phyloP scores from a whole-genome alignment of 345 rosid species.

The Melaleuca alternifolia region DNA sequence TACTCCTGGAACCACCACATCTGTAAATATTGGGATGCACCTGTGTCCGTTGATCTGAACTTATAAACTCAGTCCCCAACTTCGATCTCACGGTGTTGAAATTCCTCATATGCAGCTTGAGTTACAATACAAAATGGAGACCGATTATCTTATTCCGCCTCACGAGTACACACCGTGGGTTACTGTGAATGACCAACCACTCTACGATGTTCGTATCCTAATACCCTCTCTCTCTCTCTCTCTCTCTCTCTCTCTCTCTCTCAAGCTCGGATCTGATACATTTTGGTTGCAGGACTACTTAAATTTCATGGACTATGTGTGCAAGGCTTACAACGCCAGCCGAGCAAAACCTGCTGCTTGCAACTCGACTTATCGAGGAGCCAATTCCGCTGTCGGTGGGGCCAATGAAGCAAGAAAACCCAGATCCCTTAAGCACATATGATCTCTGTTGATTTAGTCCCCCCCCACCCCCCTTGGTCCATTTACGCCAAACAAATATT shows the following conservation, averaged over 20 bases:
- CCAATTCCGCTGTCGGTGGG: not conserved
- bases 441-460: not conserved
- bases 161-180: constrained; percentile 34
- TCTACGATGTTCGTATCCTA: constrained; percentile 1
- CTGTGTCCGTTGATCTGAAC: too few species aligned
- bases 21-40: too few species aligned
- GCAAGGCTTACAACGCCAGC: not conserved
- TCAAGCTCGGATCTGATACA: not conserved
- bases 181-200: constrained; percentile 12
- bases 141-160: constrained; percentile 17
- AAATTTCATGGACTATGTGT: not conserved
- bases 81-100: not conserved
- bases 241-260: not conserved
- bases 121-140: constrained; percentile 15
- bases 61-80: not conserved
- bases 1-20: too few species aligned
- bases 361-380: not conserved
- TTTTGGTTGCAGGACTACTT: not conserved
- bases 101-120: constrained; percentile 11
- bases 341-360: not conserved
- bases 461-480: not conserved
- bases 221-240: not conserved
- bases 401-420: not conserved
- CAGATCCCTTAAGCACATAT: not conserved
- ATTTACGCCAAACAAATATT: not conserved